Base-by-base conservation (phyloP, 768 basidiomycete genomes). In the Mycena metata region DNA sequence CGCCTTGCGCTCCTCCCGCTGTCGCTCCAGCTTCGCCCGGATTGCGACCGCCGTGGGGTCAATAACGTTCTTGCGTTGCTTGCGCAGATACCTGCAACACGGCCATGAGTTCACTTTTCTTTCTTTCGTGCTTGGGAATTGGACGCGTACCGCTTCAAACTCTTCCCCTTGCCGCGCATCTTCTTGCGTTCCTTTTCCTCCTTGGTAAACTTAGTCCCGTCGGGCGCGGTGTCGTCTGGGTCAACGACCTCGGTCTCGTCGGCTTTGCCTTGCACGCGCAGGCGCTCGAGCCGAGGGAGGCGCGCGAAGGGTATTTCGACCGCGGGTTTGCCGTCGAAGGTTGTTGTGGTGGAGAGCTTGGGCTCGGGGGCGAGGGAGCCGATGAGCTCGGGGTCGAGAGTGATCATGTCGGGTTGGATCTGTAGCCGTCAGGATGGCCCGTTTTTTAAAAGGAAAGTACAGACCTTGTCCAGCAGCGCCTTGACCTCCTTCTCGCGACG, bases 31-130 rank as follows among this genome's bases (percentile, higher is more conserved):
- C 75, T 92, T 92, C 50, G 86, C 86, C 11, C 90, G 88, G 64
- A 92, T 85, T 1, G 90, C 89, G 62, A 94, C 92, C 24, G 87
- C 85, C 24, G 86, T 85, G 24, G 95, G 94, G 77, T 98, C 96
- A 69, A 98, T 88, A 54, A 98, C 94, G 75, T 98, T 98, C 84
- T 96, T 96, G 77, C 95, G 89, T 79, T 97, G 93, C 83, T 96
- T 98, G 74, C 94, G 86, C 69, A 98, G 78, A 78, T 89, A 93
- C 51, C 87, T 88, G 57, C 30, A 15, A 51, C 1, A 30, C 17
- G 33, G 60, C 35, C 4, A 23, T 56, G 17, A 21, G 47, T 58
- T 16, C 41, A 23, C 17, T 57, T 10, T 39, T 15, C 15, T 39
- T 39, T 15, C 15, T n/a, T n/a, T n/a, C n/a, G n/a, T n/a, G n/a